Percentiles rank a stretch among this genome's conserved stretches.
phyloP scores from a whole-genome alignment of 805 yeast species.

The Wickerhamiella bombiphila region DNA sequence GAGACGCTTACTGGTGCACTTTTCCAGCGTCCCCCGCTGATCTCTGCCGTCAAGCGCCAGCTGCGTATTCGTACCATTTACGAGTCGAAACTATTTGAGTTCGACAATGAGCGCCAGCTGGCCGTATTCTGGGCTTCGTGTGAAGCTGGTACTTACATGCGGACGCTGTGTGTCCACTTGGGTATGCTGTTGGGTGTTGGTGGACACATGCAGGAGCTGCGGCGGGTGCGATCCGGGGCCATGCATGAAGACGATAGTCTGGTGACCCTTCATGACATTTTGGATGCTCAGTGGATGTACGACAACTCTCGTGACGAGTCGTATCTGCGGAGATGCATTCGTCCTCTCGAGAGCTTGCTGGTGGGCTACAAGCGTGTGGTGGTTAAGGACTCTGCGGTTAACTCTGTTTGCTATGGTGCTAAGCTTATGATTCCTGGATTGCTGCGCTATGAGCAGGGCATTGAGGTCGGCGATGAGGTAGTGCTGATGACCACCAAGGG shows the following conservation, averaged over 20 bases:
- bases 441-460: constrained; percentile 93
- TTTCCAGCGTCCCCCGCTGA: constrained; percentile 98
- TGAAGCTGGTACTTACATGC: constrained; percentile 99
- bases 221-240: constrained; percentile 98
- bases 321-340: constrained; percentile 81
- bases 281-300: constrained; percentile 96
- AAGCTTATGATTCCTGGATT: constrained; percentile 98
- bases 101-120: constrained; percentile 89
- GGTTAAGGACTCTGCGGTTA: constrained; percentile 88
- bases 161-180: constrained; percentile 95
- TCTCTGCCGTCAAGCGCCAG: constrained; percentile 98
- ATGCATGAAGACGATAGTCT: constrained; percentile 75
- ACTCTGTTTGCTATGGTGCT: constrained; percentile 98
- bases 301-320: constrained; percentile 96
- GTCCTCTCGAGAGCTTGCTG: constrained; percentile 86
- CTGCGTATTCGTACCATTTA: constrained; percentile 95
- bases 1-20: constrained; percentile 97
- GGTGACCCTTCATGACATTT: constrained; percentile 91
- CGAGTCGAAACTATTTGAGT: constrained; percentile 89
- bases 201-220: constrained; percentile 99
- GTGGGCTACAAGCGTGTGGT: constrained; percentile 95
- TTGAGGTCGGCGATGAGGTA: constrained; percentile 93
- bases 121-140: constrained; percentile 99
- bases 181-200: constrained; percentile 98
- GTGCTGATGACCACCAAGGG: constrained; percentile 97